These are phyloP conservation scores for Termitomyces sp. DNA, from an alignment of 768 basidiomycete species.

Conservation along the genomic window DNA sequence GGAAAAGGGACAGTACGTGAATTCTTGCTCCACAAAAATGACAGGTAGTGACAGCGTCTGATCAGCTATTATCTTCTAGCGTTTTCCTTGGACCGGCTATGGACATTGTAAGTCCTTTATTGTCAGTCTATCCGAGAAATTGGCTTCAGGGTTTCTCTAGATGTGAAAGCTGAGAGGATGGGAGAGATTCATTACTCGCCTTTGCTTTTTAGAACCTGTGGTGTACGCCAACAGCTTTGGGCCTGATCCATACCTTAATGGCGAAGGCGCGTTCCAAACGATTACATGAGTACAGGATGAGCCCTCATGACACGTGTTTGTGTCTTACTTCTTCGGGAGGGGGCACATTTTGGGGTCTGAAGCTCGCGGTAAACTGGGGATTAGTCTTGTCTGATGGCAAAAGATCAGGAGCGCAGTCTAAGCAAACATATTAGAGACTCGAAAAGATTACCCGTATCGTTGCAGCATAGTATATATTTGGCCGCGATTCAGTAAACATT, in stretches of 20 bases:
- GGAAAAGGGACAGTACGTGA: slow-evolving; percentile 52
- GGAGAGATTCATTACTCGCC: slow-evolving; percentile 31
- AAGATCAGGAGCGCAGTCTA: neutral
- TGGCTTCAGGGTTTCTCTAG: slow-evolving; percentile 15
- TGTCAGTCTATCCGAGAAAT: neutral
- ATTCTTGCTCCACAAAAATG: no score
- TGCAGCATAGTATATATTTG: slow-evolving; percentile 41
- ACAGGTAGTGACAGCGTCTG: neutral
- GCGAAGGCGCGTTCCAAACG: slow-evolving; percentile 57
- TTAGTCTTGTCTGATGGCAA: slow-evolving; percentile 19
- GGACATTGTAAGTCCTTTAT: slow-evolving; percentile 39
- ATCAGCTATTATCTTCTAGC: slow-evolving; percentile 16
- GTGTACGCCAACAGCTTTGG: slow-evolving; percentile 32
- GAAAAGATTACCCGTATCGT: slow-evolving; percentile 45
- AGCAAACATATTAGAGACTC: slow-evolving; percentile 25
- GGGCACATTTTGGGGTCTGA: slow-evolving; percentile 29
- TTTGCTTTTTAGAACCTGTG: neutral
- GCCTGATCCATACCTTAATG: slow-evolving; percentile 61
- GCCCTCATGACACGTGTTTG: neutral
- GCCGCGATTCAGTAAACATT: slow-evolving; percentile 41
- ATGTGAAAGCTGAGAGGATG: slow-evolving; percentile 50
- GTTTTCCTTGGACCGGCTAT: slow-evolving; percentile 49
- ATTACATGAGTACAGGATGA: slow-evolving; percentile 43
- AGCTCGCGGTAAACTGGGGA: slow-evolving; percentile 31
- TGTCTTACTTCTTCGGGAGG: slow-evolving; percentile 26